Percentiles rank a stretch among this genome's conserved stretches.
Evolutionary conservation across 2,329 filamentous ascomycete genomes (phyloP).

Genomic region (Stromatinia cepivora): DNA sequence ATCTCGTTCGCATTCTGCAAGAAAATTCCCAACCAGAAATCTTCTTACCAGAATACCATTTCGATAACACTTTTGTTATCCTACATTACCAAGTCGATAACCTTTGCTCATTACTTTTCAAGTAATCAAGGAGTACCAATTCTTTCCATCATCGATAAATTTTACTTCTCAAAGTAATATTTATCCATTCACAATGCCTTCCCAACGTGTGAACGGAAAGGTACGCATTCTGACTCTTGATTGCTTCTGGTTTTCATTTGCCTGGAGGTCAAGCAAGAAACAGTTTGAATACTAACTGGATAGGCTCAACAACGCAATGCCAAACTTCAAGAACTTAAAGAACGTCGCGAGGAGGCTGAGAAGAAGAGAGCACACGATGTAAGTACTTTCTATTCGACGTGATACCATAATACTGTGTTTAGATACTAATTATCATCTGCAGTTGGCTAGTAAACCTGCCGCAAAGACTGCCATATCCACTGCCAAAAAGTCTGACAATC

Average conservation of each 20-base stretch:
- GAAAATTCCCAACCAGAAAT: not conserved
- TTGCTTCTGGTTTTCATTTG: too few relatives aligned
- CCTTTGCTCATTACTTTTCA: not conserved
- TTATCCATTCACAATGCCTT: not conserved
- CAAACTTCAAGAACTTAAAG: not conserved
- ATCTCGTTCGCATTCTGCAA: not conserved
- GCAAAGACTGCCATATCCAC: not conserved
- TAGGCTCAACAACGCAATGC: not conserved
- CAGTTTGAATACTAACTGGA: not conserved
- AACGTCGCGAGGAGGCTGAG: not conserved
- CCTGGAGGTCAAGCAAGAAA: not conserved
- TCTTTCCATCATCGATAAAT: not conserved
- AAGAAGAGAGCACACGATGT: not conserved
- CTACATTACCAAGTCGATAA: not conserved
- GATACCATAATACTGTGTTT: not conserved
- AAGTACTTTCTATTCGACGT: not conserved
- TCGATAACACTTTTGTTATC: not conserved
- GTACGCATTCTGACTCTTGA: not conserved
- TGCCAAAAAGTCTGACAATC: not conserved
- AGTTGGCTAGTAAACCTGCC: not conserved
- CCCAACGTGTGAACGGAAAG: not conserved
- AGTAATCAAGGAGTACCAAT: not conserved
- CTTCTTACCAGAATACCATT: not conserved
- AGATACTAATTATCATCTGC: not conserved
- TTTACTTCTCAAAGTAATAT: not conserved